These are phyloP conservation scores for Aschersonia sp. DNA, from an alignment of 2,329 filamentous ascomycete species.

Conservation along the genomic window DNA sequence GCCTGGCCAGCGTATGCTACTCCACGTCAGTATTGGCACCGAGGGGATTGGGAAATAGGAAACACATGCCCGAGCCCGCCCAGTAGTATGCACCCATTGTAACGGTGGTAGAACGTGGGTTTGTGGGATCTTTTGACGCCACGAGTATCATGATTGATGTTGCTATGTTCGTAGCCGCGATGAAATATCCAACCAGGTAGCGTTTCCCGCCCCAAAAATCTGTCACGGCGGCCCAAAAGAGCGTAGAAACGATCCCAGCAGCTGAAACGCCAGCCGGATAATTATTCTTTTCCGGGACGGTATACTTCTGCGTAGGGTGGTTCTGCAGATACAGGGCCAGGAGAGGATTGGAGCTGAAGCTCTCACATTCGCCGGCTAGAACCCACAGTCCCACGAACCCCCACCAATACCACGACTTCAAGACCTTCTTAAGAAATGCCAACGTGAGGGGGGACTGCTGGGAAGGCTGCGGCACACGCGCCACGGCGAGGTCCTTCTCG, in stretches of 20 bases:
- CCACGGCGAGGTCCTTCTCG: conserved; percentile 26
- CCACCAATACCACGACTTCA: conserved; percentile 50
- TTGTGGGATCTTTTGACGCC: conserved; percentile 25
- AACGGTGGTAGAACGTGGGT: conserved; percentile 27
- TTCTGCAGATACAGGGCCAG: conserved; percentile 34
- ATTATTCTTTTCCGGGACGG: conserved; percentile 36
- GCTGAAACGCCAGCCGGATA: conserved; percentile 43
- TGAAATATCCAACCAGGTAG: conserved; percentile 53
- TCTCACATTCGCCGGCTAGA: conserved; percentile 58
- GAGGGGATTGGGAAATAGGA: background rate
- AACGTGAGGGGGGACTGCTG: conserved; percentile 29
- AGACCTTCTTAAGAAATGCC: conserved; percentile 37
- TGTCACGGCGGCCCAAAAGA: conserved; percentile 57
- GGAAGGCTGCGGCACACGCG: conserved; percentile 22
- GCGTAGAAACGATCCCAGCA: conserved; percentile 42
- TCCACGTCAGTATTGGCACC: background rate
- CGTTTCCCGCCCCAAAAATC: conserved; percentile 49
- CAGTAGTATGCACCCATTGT: conserved; percentile 56
- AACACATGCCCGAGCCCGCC: conserved; percentile 33
- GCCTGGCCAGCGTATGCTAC: conserved; percentile 57
- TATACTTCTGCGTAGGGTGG: conserved; percentile 27
- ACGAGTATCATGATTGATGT: conserved; percentile 49
- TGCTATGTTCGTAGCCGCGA: conserved; percentile 47
- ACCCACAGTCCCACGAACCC: conserved; percentile 54
- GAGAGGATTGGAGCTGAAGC: conserved; percentile 51